Evolutionary conservation across 257 asterid genomes (phyloP), one percentile per base, ranked within the genome.

Genomic region (Primulina huaijiensis): DNA sequence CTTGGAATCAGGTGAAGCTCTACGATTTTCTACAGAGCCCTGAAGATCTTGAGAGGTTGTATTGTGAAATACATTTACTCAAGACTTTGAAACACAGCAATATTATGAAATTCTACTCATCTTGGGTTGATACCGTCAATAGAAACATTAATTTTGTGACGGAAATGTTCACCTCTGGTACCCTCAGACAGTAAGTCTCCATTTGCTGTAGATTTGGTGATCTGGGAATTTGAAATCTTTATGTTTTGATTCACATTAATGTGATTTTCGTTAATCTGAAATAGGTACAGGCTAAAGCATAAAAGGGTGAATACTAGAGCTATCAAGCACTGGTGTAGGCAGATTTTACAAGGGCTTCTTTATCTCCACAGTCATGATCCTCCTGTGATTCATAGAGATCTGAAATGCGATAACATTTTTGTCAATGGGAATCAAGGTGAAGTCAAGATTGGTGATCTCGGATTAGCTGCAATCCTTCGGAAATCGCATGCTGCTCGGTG

Each of bases 131-230:
- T 74, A 79, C 82, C 61, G 80, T 87, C 7, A 92, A 93, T 70
- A 78, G 96, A 82, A 93, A 90, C 89, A 88, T 93, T 87, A 93
- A 93, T 77, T 93, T 93, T 75, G 98, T 93, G 35, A 93, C 98
- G 0, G 98, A 93, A 71, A 84, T 90, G 98, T 93, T 93, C 86
- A 93, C 96, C 40, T 93, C 98, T 74, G 98, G 98, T 20, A 93
- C 98, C 65, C 90, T 93, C 63, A 90, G 97, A 72, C 98, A 92
- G 98, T 92, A 84, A 85, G 98, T 85, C 3, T 17, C 64, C 29
- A 7, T 4, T 33, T n/a, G 46, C 4, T 4, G 17, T 52, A 40
- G 34, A 34, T 69, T 34, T 21, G 5, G 3, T 38, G 17, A 70
- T 46, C 64, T 20, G 17, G 17, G 53, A n/a, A 38, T 21, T 52